phyloP scores from a whole-genome alignment of 345 rosid species.

The Microthlaspi erraticum region DNA sequence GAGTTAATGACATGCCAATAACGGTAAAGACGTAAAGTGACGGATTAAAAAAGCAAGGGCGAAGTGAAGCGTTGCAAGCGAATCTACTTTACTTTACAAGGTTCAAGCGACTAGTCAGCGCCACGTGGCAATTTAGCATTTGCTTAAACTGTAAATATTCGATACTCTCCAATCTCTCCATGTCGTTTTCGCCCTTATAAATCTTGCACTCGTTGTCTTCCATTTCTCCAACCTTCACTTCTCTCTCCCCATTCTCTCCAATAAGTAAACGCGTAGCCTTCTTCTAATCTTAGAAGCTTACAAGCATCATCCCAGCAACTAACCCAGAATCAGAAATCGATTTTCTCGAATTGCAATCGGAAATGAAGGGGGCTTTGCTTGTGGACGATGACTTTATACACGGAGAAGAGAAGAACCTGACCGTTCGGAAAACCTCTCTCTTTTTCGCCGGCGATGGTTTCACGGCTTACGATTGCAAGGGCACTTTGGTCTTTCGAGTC shows the following conservation, averaged over 20 bases:
- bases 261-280: slow-evolving; percentile 3
- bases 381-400: slow-evolving; percentile 59
- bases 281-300: slow-evolving; percentile 11
- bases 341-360: background rate
- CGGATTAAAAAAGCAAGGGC: background rate
- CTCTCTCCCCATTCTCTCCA: background rate
- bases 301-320: slow-evolving; percentile 11
- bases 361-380: slow-evolving; percentile 50
- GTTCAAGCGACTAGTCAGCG: slow-evolving; percentile 10
- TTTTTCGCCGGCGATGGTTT: slow-evolving; percentile 94
- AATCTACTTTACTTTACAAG: background rate
- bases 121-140: slow-evolving; percentile 27
- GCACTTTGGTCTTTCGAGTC: slow-evolving; percentile 74
- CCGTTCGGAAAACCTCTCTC: slow-evolving; percentile 81
- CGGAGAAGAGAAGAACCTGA: slow-evolving; percentile 60
- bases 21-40: slow-evolving; percentile 21
- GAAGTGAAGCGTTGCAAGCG: slow-evolving; percentile 20
- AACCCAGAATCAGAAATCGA: background rate
- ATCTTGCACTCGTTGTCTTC: slow-evolving; percentile 41
- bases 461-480: slow-evolving; percentile 74
- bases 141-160: slow-evolving; percentile 22
- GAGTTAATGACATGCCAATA: background rate
- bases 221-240: slow-evolving; percentile 22
- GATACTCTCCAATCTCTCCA: background rate
- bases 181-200: slow-evolving; percentile 32